Conservation (phyloP, 2,329 filamentous ascomycete species). For the Falciphora oryzae region DNA sequence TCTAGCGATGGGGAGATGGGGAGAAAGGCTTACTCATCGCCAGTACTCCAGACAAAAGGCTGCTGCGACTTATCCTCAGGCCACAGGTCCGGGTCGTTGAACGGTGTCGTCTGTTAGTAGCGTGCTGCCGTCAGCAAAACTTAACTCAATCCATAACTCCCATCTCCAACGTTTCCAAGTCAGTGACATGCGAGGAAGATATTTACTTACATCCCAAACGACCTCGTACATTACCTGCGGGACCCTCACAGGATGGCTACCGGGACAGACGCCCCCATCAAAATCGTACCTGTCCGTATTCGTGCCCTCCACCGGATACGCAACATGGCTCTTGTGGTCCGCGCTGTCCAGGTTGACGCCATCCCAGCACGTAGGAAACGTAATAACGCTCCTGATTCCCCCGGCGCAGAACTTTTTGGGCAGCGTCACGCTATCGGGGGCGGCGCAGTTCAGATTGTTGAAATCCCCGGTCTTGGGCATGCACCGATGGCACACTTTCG, state of each 20-base stretch:
- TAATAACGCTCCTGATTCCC: slow-evolving; percentile 13
- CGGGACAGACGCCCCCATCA: slow-evolving; percentile 21
- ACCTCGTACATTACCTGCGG: slow-evolving; percentile 38
- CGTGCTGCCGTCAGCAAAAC: not conserved
- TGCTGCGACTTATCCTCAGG: slow-evolving; percentile 26
- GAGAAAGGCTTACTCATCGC: slow-evolving; percentile 17
- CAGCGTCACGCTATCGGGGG: slow-evolving; percentile 12
- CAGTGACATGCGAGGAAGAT: slow-evolving; percentile 1
- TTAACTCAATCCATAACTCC: not conserved
- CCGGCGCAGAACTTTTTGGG: slow-evolving; percentile 13
- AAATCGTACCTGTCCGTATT: slow-evolving; percentile 8
- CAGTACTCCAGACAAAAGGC: slow-evolving; percentile 27
- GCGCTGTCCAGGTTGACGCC: slow-evolving; percentile 24
- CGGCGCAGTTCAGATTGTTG: slow-evolving; percentile 10
- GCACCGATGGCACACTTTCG: slow-evolving; percentile 11
- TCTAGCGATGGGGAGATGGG: too few relatives aligned
- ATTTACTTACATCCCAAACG: slow-evolving; percentile 26
- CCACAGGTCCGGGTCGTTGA: slow-evolving; percentile 28
- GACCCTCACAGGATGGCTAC: slow-evolving; percentile 24
- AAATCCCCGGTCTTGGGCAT: slow-evolving; percentile 11
- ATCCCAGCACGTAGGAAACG: slow-evolving; percentile 23
- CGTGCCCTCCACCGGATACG: slow-evolving; percentile 20
- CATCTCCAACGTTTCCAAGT: not conserved
- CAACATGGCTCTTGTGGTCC: slow-evolving; percentile 27
- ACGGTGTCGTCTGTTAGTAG: slow-evolving; percentile 21